Base-by-base conservation (phyloP, 1,284 basidiomycete genomes). In the Termitomyces sp. region DNA sequence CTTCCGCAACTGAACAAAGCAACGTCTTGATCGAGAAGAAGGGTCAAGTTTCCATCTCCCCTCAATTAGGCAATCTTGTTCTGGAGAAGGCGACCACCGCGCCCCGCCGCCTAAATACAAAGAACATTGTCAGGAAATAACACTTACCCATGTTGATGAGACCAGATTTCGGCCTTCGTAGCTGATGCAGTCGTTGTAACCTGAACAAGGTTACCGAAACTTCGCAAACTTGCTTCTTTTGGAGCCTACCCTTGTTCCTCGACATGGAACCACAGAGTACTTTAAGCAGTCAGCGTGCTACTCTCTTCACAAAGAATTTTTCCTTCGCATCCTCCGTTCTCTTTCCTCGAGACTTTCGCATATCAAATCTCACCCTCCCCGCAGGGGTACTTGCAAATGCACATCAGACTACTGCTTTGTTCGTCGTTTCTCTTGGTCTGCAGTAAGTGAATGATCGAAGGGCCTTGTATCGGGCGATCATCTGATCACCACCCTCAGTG, bases 21-120 rank as follows among this genome's bases (percentile, higher is more conserved):
- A 50, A 49, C 19, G 19, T 26, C 55, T 52, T 31, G 50, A 58
- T 57, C 15, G 19, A 54, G 57, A 60, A 58, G 41, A 60, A 58
- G 43, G 44, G 52, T 24, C 12, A 33, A 48, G 26, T 30, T 44
- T 19, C n/a, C 52, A 45, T 34, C 47, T 52, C 19, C 13, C 45
- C 44, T 26, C 40, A 51, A 58, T 53, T 9, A 34, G 54, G 54
- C 34, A 31, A 24, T 55, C 26, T 38, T 24, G 36, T 57, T 59
- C 36, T 44, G 8, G 15, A 26, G 12, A 28, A 30, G 36, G 47
- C 7, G 19, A 31, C 38, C 19, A 31, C n/a, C 24, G 36, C 46
- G n/a, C 24, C 21, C 24, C 38, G 26, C 40, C 50, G 41, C 39
- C 49, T 24, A 43, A 54, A 33, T 54, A 56, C 57, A 52, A 51